A percentile compares a stretch with the other conserved stretches of the same genome.
Conservation (phyloP, 2,329 filamentous ascomycete species). For the Calonectria naviculata region DNA sequence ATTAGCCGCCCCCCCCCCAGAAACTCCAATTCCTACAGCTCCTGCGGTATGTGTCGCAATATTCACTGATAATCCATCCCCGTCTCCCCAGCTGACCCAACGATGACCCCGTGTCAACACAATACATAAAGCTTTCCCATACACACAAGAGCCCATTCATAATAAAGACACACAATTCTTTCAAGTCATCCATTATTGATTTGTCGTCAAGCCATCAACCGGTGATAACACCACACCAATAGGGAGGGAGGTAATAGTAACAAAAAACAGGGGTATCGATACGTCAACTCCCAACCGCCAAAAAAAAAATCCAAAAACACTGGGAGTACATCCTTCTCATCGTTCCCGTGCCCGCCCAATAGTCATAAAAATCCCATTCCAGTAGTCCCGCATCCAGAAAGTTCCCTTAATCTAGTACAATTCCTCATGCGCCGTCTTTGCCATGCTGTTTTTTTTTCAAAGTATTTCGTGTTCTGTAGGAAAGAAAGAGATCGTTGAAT, state of each 20-base stretch:
- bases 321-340: constrained; percentile 20
- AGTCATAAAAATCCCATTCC: constrained; percentile 29
- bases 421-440: constrained; percentile 41
- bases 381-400: constrained; percentile 21
- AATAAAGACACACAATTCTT: constrained; percentile 9
- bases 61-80: neutral
- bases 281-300: constrained; percentile 40
- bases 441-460: constrained; percentile 40
- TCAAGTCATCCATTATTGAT: constrained; percentile 26
- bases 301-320: constrained; percentile 29
- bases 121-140: neutral
- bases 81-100: neutral
- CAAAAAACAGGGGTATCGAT: constrained; percentile 44
- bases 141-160: constrained; percentile 1
- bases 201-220: constrained; percentile 25
- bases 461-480: constrained; percentile 28
- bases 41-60: neutral
- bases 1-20: neutral
- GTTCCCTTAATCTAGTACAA: constrained; percentile 36
- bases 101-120: neutral
- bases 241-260: constrained; percentile 25
- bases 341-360: constrained; percentile 22
- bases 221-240: constrained; percentile 14
- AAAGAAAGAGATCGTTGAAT: constrained; percentile 7
- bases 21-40: neutral